phyloP scores from a whole-genome alignment of 768 basidiomycete species.

The Mycena galericulata region DNA sequence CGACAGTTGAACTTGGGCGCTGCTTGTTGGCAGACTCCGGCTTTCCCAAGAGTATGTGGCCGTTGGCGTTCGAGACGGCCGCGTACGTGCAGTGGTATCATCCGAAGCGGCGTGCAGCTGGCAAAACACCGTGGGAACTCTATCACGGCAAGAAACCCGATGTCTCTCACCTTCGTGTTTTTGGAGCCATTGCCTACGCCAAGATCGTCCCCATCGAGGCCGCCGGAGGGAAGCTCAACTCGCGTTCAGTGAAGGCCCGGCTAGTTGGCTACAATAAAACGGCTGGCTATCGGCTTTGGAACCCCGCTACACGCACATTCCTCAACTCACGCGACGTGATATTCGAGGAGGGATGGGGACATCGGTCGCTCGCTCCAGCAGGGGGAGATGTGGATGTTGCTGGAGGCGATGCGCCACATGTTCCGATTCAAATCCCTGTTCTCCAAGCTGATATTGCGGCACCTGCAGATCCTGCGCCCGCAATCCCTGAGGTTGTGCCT shows the following conservation, averaged over 20 bases:
- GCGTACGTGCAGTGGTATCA: conserved; percentile 34
- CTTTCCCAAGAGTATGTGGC: conserved; percentile 39
- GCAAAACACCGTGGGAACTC: conserved; percentile 26
- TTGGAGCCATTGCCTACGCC: too few species aligned
- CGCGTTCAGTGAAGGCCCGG: conserved; percentile 30
- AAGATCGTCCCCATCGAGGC: too few species aligned
- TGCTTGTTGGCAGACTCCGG: conserved; percentile 38
- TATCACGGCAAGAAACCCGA: too few species aligned
- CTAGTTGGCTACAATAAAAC: conserved; percentile 39
- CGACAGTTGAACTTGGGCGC: conserved; percentile 40
- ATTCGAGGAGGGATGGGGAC: conserved; percentile 38
- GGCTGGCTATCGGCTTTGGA: conserved; percentile 36
- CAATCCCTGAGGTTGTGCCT: neutral
- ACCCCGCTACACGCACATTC: conserved; percentile 23
- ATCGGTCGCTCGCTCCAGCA: too few species aligned
- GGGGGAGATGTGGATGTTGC: too few species aligned
- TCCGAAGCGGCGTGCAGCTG: conserved; percentile 8
- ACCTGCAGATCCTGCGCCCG: neutral
- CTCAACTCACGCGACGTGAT: conserved; percentile 36
- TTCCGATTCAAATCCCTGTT: neutral
- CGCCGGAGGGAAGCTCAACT: too few species aligned
- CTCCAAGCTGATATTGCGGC: neutral
- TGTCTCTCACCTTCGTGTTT: too few species aligned
- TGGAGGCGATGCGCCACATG: neutral
- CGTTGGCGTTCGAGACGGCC: conserved; percentile 25